A percentile compares a stretch with the other conserved stretches of the same genome.
phyloP scores from a whole-genome alignment of 305 asterid species.

The Plantago coronopus region DNA sequence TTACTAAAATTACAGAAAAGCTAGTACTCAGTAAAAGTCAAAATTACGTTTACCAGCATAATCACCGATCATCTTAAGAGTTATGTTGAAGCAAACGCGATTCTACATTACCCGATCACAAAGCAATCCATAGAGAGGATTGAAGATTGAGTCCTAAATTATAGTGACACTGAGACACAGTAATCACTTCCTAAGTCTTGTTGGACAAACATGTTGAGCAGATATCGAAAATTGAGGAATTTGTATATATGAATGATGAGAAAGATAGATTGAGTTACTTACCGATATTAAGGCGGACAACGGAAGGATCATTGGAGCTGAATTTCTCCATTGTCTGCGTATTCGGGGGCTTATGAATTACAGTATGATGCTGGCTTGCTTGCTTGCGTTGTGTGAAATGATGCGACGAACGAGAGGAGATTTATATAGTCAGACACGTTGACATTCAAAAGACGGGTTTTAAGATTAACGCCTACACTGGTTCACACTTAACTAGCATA shows the following conservation, averaged over 20 bases:
- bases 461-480: too few species aligned
- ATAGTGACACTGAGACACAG: not conserved
- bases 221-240: not conserved
- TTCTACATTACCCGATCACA: not conserved
- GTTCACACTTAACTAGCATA: not conserved
- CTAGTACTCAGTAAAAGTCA: not conserved
- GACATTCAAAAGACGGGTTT: too few species aligned
- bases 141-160: not conserved
- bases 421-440: not conserved
- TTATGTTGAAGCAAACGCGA: not conserved
- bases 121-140: not conserved
- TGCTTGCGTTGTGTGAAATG: too few species aligned
- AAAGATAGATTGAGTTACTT: conserved; percentile 27
- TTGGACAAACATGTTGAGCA: not conserved
- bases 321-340: conserved; percentile 28
- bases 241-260: not conserved
- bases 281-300: conserved; percentile 77
- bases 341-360: not conserved
- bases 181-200: not conserved
- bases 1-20: not conserved
- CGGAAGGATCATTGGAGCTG: conserved; percentile 35
- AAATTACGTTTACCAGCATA: not conserved
- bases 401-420: not conserved
- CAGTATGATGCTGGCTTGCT: too few species aligned
- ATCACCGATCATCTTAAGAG: not conserved